Conservation (phyloP, 192 early-diverging fungal genomes). For the Lunasporangiospora selenospora region DNA sequence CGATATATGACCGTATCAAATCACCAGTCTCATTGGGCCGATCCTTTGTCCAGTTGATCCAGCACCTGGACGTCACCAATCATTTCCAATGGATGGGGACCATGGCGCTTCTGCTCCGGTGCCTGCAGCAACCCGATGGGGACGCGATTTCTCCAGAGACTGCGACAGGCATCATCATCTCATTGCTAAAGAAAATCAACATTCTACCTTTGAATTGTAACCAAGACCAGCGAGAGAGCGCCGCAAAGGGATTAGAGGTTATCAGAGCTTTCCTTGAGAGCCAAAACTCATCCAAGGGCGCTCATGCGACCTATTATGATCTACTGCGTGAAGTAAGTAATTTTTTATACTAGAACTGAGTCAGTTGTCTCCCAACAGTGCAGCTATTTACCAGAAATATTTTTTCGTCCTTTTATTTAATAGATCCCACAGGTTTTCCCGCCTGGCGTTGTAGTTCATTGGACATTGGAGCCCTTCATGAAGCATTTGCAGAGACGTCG, state of each 20-base stretch:
- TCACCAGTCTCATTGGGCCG: slow-evolving; percentile 35
- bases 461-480: slow-evolving; percentile 65
- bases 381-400: background rate
- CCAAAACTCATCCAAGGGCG: slow-evolving; percentile 50
- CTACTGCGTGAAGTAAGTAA: slow-evolving; percentile 57
- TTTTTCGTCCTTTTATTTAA: background rate
- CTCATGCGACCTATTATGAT: slow-evolving; percentile 60
- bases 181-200: slow-evolving; percentile 58
- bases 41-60: slow-evolving; percentile 37
- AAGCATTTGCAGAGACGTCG: slow-evolving; percentile 61
- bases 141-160: slow-evolving; percentile 51
- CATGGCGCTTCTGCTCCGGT: slow-evolving; percentile 50
- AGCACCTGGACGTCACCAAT: slow-evolving; percentile 47
- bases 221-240: slow-evolving; percentile 51
- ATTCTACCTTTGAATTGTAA: slow-evolving; percentile 50
- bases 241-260: slow-evolving; percentile 56
- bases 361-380: too few species aligned
- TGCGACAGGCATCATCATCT: slow-evolving; percentile 56
- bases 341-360: too few species aligned
- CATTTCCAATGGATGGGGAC: slow-evolving; percentile 56
- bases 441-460: slow-evolving; percentile 58
- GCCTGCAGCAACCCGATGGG: slow-evolving; percentile 51
- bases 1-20: slow-evolving; percentile 39
- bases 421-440: slow-evolving; percentile 63
- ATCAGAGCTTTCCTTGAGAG: slow-evolving; percentile 56